Conservation (phyloP, 1,284 basidiomycete species). For the Boletus semigastroideus region DNA sequence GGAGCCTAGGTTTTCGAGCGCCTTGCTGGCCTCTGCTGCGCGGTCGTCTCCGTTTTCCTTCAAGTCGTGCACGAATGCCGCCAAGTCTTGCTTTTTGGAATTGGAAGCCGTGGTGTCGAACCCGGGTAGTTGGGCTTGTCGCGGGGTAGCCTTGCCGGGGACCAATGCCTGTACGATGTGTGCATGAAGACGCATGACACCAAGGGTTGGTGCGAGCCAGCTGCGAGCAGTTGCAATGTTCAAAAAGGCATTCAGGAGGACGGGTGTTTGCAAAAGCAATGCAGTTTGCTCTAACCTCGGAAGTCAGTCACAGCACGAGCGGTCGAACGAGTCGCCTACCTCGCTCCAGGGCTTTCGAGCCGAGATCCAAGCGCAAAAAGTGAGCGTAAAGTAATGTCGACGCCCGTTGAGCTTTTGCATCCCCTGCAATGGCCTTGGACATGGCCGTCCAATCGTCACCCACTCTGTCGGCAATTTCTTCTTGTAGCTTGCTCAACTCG, state of each 20-base stretch:
- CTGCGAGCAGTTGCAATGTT: slow-evolving; percentile 85
- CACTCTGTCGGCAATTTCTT: slow-evolving; percentile 48
- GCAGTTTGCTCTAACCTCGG: slow-evolving; percentile 57
- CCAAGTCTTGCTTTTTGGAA: slow-evolving; percentile 21
- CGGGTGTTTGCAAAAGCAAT: slow-evolving; percentile 69
- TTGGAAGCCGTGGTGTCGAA: slow-evolving; percentile 51
- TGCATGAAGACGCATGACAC: slow-evolving; percentile 82
- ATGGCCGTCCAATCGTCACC: slow-evolving; percentile 56
- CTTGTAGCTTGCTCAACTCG: slow-evolving; percentile 61
- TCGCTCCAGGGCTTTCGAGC: slow-evolving; percentile 54
- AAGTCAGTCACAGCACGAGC: slow-evolving; percentile 9
- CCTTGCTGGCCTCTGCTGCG: slow-evolving; percentile 59
- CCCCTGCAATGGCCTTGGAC: slow-evolving; percentile 38
- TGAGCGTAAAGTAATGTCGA: slow-evolving; percentile 86
- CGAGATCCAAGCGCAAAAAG: slow-evolving; percentile 72
- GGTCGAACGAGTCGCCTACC: slow-evolving; percentile 44
- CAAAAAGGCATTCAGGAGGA: slow-evolving; percentile 80
- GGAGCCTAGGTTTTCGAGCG: slow-evolving; percentile 74
- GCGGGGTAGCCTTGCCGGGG: slow-evolving; percentile 48
- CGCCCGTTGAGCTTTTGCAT: slow-evolving; percentile 46
- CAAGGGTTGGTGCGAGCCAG: slow-evolving; percentile 85
- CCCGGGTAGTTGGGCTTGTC: slow-evolving; percentile 71
- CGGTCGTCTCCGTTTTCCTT: slow-evolving; percentile 20
- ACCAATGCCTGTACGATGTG: slow-evolving; percentile 85
- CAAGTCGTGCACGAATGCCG: slow-evolving; percentile 18